These are phyloP conservation scores for Teunomyces gatunensis DNA, from an alignment of 805 yeast genomes.

Conservation along the genomic window DNA sequence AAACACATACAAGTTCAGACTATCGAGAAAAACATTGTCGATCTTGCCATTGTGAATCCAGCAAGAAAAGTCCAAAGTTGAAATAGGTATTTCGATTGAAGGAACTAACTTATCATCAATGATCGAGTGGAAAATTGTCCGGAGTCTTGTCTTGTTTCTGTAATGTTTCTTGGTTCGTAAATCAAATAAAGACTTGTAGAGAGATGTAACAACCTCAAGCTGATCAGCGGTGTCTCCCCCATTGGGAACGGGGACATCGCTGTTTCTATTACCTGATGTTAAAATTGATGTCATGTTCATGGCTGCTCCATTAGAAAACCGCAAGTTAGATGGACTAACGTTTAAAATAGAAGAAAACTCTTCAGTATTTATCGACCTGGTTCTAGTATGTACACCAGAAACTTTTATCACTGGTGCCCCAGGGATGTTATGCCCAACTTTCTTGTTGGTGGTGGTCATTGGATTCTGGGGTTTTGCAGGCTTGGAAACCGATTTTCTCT, in stretches of 20 bases:
- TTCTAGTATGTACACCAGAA: constrained; percentile 8
- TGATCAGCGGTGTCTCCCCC: constrained; percentile 10
- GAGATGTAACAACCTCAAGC: constrained; percentile 25
- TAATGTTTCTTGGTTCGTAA: constrained; percentile 35
- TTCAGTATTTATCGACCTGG: constrained; percentile 10
- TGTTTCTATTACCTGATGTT: constrained; percentile 1
- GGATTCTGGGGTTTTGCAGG: not conserved
- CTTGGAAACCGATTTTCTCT: not conserved
- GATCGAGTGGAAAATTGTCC: constrained; percentile 34
- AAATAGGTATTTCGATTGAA: constrained; percentile 35
- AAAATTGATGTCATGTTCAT: constrained; percentile 26
- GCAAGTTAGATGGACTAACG: not conserved
- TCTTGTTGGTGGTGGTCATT: not conserved
- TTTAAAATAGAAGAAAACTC: constrained; percentile 7
- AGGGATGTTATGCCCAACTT: not conserved
- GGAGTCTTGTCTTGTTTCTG: constrained; percentile 9
- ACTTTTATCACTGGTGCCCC: not conserved
- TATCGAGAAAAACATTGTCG: constrained; percentile 29
- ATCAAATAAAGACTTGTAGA: constrained; percentile 36
- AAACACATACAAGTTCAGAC: constrained; percentile 33
- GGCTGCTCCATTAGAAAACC: constrained; percentile 8
- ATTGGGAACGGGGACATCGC: not conserved
- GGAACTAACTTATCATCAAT: constrained; percentile 38
- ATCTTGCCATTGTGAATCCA: constrained; percentile 36
- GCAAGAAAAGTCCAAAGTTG: constrained; percentile 30